A percentile compares a stretch with the other conserved stretches of the same genome.
phyloP scores from a whole-genome alignment of 2,329 filamentous ascomycete genomes.

The Ophiostoma tasmaniense region DNA sequence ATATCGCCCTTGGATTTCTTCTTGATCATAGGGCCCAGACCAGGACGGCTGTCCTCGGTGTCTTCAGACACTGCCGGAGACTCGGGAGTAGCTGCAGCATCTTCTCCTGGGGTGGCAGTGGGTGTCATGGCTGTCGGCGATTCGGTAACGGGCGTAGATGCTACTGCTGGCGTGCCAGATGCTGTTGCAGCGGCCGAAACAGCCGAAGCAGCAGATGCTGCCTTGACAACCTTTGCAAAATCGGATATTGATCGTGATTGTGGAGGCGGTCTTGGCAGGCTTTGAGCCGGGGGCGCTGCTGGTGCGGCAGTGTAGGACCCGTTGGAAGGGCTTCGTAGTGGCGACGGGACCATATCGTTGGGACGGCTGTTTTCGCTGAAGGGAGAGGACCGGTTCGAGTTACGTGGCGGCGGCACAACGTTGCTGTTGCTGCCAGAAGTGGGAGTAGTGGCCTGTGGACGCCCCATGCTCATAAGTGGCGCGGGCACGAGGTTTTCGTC shows the following conservation, averaged over 20 bases:
- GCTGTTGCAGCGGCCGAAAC: background rate
- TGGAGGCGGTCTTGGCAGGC: slow-evolving; percentile 4
- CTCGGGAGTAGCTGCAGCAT: slow-evolving; percentile 12
- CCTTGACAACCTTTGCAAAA: background rate
- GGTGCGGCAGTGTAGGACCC: background rate
- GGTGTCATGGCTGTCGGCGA: background rate
- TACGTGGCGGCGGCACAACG: slow-evolving; percentile 37
- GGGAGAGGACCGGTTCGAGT: slow-evolving; percentile 25
- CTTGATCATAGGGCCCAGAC: slow-evolving; percentile 85
- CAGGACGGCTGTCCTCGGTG: slow-evolving; percentile 48
- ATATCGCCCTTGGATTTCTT: slow-evolving; percentile 63
- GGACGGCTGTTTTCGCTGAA: slow-evolving; percentile 3
- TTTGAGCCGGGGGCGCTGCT: background rate
- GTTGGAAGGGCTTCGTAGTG: slow-evolving; percentile 18
- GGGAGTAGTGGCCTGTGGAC: slow-evolving; percentile 27
- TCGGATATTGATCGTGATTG: background rate
- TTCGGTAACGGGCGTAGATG: background rate
- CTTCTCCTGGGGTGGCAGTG: background rate
- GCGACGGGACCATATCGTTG: slow-evolving; percentile 14
- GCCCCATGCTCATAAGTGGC: slow-evolving; percentile 45
- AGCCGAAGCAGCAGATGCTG: background rate
- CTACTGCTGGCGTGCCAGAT: background rate
- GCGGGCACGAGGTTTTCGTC: slow-evolving; percentile 50
- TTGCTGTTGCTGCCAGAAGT: slow-evolving; percentile 28
- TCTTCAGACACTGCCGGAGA: slow-evolving; percentile 21